Evolutionary conservation across 2,329 filamentous ascomycete species (phyloP).

Genomic region (Endoconidiophora laricicola): DNA sequence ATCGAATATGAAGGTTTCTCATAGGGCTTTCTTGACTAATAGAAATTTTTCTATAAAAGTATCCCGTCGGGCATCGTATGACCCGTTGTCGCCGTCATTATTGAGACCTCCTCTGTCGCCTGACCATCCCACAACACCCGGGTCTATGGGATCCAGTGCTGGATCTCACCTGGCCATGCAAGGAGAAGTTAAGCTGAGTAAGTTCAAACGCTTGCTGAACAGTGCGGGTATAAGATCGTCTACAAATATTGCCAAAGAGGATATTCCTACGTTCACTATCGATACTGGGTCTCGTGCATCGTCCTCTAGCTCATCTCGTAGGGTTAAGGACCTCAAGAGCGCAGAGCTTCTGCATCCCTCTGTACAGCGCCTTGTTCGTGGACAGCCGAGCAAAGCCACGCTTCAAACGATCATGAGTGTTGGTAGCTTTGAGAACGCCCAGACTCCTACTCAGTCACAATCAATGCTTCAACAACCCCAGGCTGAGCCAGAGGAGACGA

Average conservation of each 20-base stretch:
- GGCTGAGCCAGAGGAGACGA: background rate
- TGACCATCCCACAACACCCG: background rate
- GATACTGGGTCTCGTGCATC: conserved; percentile 21
- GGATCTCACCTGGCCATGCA: background rate
- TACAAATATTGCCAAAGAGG: conserved; percentile 8
- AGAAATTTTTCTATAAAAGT: background rate
- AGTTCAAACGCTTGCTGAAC: conserved; percentile 26
- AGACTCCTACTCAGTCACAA: conserved; percentile 9
- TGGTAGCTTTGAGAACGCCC: conserved; percentile 25
- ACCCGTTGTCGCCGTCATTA: conserved; percentile 3
- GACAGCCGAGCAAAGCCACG: conserved; percentile 29
- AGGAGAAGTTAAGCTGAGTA: conserved; percentile 19
- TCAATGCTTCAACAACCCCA: conserved; percentile 14
- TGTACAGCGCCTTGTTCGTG: conserved; percentile 21
- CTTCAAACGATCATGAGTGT: conserved; percentile 35
- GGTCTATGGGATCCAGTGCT: background rate
- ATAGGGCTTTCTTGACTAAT: conserved; percentile 3
- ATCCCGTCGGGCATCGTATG: conserved; percentile 6
- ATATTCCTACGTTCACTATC: conserved; percentile 18
- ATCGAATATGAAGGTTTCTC: background rate
- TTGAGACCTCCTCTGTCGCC: background rate
- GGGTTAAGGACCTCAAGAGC: conserved; percentile 22
- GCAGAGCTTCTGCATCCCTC: conserved; percentile 19
- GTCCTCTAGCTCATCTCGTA: conserved; percentile 3
- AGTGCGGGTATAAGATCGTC: conserved; percentile 16